Conservation (phyloP, 768 basidiomycete genomes). For the Hygrocybe punicea region DNA sequence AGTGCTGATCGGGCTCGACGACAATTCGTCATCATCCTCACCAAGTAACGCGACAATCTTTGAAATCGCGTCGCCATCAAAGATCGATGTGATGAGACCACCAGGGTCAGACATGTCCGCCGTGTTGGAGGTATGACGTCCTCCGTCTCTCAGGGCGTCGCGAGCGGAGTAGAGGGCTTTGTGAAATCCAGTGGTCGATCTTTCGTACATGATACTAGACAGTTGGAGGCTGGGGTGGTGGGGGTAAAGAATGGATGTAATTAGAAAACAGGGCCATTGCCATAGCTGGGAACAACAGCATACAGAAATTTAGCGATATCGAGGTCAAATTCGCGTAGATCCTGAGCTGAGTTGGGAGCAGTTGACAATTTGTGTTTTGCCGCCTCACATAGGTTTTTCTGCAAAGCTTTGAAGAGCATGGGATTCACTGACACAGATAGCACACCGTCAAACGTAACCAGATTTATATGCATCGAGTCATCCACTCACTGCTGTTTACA, state of each 20-base stretch:
- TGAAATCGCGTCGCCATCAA: neutral
- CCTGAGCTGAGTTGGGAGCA: neutral
- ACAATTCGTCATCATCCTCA: neutral
- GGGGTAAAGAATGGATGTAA: neutral
- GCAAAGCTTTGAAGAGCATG: neutral
- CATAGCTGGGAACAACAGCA: neutral
- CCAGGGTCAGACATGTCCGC: neutral
- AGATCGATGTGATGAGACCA: neutral
- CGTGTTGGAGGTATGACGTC: neutral
- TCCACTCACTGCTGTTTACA: neutral
- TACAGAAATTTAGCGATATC: neutral
- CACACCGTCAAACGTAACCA: too few relatives aligned
- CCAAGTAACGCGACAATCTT: neutral
- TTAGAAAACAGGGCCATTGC: neutral
- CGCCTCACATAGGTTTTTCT: neutral
- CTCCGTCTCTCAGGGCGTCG: neutral
- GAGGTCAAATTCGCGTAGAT: neutral
- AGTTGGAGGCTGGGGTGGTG: neutral
- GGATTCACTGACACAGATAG: too few relatives aligned
- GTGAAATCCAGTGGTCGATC: neutral
- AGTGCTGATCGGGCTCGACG: neutral
- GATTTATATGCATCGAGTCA: neutral
- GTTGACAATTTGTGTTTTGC: neutral
- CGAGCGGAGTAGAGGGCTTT: neutral
- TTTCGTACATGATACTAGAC: neutral